Evolutionary conservation across 148 eudicot species (phyloP), one percentile per base, ranked within the genome.

Genomic region (Oxyria digyna): DNA sequence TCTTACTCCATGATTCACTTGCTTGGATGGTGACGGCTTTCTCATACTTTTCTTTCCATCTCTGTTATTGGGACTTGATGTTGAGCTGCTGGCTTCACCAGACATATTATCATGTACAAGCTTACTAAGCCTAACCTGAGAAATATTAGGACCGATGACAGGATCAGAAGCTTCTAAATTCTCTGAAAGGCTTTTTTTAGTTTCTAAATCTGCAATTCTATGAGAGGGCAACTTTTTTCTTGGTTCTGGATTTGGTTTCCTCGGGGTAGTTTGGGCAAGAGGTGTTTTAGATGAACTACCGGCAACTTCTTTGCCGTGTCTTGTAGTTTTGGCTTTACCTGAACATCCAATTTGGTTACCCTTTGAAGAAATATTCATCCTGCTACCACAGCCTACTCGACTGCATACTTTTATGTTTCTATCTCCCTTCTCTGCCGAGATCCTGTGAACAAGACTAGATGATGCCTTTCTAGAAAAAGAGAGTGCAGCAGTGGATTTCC

Each of bases 351-450:
- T 31, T 15, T 59, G 65, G 65, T 31, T 29, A 31, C 37, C 38
- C 65, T 29, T 59, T 6, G 65, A 59, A 29, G 37, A 67, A 71
- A n/a, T n/a, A n/a, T 80, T 87, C 72, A 87, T 73, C 71, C 85
- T 83, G 70, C 94, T 93, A 48, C 88, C 79, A 77, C 98, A 92
- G 59, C 94, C 91, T 67, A 72, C 78, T 78, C 98, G 80, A 50
- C 90, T 92, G 80, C 96, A 92, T 65, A 87, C 84, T 68, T 80
- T 87, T 75, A 38, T 77, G 76, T 73, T 74, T 37, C 77, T 78
- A 62, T 82, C 85, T 73, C 80, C 65, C 38, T 59, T 59, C 18
- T 81, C 78, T 67, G 85, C 42, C 43, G 83, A 62, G 69, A 80
- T 81, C 78, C 85, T 84, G 23, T 62, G 65, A 68, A 15, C 76